phyloP scores from a whole-genome alignment of 2,329 filamentous ascomycete species.

The Cercospora beticola region DNA sequence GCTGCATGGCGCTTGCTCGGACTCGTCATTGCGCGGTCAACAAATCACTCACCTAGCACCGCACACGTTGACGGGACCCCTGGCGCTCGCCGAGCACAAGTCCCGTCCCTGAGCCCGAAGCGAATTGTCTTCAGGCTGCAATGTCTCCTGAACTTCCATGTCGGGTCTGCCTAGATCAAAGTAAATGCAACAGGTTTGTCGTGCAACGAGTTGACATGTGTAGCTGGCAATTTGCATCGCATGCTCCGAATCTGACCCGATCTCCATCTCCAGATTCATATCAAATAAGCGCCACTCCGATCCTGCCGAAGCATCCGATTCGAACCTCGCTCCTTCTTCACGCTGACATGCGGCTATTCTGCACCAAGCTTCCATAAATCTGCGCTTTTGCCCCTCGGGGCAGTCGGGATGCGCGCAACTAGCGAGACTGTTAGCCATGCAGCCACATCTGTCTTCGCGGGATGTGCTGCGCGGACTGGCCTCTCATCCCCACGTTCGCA shows the following conservation, averaged over 20 bases:
- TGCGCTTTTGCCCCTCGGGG: neutral
- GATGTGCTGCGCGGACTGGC: neutral
- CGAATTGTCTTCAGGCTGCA: neutral
- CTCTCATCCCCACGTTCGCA: neutral
- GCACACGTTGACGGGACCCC: neutral
- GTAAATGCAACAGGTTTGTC: neutral
- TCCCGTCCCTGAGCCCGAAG: neutral
- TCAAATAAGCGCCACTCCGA: slow-evolving; percentile 1
- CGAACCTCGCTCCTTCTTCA: neutral
- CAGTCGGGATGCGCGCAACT: neutral
- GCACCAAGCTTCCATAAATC: neutral
- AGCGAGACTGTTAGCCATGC: neutral
- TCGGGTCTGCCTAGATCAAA: neutral
- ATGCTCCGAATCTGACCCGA: neutral
- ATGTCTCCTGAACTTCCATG: neutral
- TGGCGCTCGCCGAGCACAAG: neutral
- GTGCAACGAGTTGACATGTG: neutral
- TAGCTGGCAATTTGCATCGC: neutral
- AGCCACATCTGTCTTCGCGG: slow-evolving; percentile 1
- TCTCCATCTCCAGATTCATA: neutral
- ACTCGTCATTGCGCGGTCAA: neutral
- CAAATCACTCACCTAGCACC: neutral
- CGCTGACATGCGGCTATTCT: slow-evolving; percentile 1
- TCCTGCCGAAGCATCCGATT: neutral
- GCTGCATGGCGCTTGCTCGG: neutral